Evolutionary conservation across 2,329 filamentous ascomycete species (phyloP), one percentile per base, ranked within the genome.

Genomic region (Alternaria sp.): DNA sequence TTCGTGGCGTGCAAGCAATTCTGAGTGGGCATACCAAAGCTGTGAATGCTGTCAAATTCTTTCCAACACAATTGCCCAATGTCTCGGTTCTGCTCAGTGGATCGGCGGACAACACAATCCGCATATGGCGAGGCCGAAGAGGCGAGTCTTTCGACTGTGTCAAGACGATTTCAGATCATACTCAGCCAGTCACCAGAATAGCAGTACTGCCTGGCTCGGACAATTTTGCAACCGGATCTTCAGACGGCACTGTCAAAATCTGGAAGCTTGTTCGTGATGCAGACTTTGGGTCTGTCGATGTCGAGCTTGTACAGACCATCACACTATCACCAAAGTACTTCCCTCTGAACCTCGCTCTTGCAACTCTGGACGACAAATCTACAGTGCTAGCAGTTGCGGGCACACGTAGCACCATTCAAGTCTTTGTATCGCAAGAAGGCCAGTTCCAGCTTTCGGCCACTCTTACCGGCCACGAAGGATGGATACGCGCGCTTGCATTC

Each of bases 391-490:
- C 94, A 4, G 89, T 92, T n/a, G 93, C 91, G 3, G 96, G 96
- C 3, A 98, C 96, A 3, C 90, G 88, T 63, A 90, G 90, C 60
- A 87, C 85, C n/a, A 88, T 99, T 50, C 93, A 97, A 71, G 84
- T 98, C 11, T 95, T 91, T 69, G 87, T 90, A 40, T 84, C 90
- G 2, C 82, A 86, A 61, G 74, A 83, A 15, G 68, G 78, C 3
- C 80, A 86, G 1, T 97, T 97, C 71, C 84, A 85, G 26, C 85
- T 91, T 8, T 90, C 91, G 65, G 91, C 93, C 12, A 94, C 90
- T 0, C 85, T 99, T 19, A 86, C 89, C 1, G 96, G 96, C 4
- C 96, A 99, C 73, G 96, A 99, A 80, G 95, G 92, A 60, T 99
- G 96, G 96, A 89, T 99, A 50, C 87, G 95, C 51, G 95, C 93